Evolutionary conservation across 78 protist species (phyloP).

Genomic region (Carpediemonas membranifera): DNA sequence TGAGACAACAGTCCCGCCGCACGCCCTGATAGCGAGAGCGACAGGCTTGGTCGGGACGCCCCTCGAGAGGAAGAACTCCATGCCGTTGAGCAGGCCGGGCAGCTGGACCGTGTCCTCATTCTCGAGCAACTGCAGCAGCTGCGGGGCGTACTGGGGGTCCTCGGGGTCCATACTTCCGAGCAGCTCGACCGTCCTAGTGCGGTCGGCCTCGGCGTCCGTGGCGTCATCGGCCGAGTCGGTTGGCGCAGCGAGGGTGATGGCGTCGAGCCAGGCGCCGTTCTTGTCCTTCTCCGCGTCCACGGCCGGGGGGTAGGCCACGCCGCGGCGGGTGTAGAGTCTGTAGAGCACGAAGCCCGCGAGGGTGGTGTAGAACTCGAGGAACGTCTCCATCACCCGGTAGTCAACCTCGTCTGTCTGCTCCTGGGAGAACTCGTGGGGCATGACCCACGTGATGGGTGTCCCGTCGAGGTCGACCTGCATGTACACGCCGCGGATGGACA

Average conservation of each 20-base stretch:
- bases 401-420: conserved; percentile 38
- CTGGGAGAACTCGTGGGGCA: conserved; percentile 42
- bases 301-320: conserved; percentile 63
- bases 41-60: conserved; percentile 52
- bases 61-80: conserved; percentile 37
- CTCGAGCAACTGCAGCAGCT: too few species aligned
- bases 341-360: conserved; percentile 66
- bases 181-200: not conserved
- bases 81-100: conserved; percentile 10
- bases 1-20: conserved; percentile 61
- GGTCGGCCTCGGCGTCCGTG: not conserved
- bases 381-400: conserved; percentile 65
- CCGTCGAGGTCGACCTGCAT: conserved; percentile 70
- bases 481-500: conserved; percentile 80
- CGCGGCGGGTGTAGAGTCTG: conserved; percentile 41
- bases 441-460: conserved; percentile 71
- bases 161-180: not conserved
- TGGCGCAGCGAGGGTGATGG: not conserved
- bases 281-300: not conserved
- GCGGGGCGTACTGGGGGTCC: too few species aligned
- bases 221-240: not conserved
- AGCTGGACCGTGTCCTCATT: not conserved
- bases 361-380: conserved; percentile 67
- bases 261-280: not conserved
- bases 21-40: conserved; percentile 43